These are phyloP conservation scores for Vigna angularis DNA, from an alignment of 306 rosid species.

Conservation along the genomic window DNA sequence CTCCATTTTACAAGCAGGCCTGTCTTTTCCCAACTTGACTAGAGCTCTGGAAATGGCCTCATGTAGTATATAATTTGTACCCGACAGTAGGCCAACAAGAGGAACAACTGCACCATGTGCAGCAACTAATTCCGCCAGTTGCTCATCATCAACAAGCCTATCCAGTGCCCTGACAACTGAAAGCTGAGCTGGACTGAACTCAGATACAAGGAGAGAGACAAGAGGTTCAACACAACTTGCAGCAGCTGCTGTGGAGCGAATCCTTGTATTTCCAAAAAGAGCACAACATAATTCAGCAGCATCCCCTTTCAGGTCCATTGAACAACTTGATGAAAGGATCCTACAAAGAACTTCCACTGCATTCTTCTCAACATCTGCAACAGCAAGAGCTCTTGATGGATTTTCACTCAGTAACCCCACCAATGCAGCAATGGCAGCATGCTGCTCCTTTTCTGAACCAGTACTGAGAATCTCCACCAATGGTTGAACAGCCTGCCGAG, in stretches of 20 bases:
- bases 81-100: constrained; percentile 88
- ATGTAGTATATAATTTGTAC: constrained; percentile 89
- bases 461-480: constrained; percentile 98
- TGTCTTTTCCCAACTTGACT: constrained; percentile 94
- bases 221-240: constrained; percentile 96
- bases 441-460: constrained; percentile 96
- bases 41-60: constrained; percentile 95
- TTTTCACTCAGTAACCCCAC: constrained; percentile 95
- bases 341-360: constrained; percentile 98
- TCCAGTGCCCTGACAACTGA: constrained; percentile 95
- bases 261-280: constrained; percentile 95
- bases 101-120: constrained; percentile 95
- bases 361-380: constrained; percentile 98
- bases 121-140: constrained; percentile 94
- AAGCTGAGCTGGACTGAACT: constrained; percentile 87
- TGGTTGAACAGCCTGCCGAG: constrained; percentile 97
- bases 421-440: constrained; percentile 97
- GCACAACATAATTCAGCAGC: constrained; percentile 96
- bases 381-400: constrained; percentile 94
- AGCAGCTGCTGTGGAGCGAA: constrained; percentile 95
- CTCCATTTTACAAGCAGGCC: constrained; percentile 97
- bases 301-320: constrained; percentile 93
- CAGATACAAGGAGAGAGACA: constrained; percentile 87
- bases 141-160: constrained; percentile 97
- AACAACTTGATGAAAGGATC: constrained; percentile 89